Evolutionary conservation across 371 early-diverging fungal genomes (phyloP).

Genomic region (Fennellomyces sp.): DNA sequence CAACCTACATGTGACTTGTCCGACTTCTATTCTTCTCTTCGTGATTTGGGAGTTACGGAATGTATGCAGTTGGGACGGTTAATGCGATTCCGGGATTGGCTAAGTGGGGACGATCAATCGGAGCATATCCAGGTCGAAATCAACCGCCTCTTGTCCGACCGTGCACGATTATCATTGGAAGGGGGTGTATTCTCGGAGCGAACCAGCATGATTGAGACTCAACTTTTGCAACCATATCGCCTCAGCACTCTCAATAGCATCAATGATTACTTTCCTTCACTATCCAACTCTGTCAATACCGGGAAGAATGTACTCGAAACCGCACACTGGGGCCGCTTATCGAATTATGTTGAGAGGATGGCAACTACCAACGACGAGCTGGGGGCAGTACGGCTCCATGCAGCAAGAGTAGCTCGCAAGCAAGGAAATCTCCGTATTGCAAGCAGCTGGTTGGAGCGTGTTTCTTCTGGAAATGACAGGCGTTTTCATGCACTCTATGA

Average conservation of each 20-base stretch:
- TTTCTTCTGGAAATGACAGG: slow-evolving; percentile 6
- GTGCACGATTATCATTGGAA: slow-evolving; percentile 21
- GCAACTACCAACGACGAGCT: background rate
- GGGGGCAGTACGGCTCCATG: slow-evolving; percentile 16
- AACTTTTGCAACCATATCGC: slow-evolving; percentile 22
- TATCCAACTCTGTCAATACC: background rate
- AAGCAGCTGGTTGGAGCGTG: slow-evolving; percentile 14
- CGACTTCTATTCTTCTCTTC: slow-evolving; percentile 20
- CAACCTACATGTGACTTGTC: slow-evolving; percentile 14
- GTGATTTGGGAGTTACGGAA: background rate
- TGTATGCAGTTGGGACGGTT: slow-evolving; percentile 19
- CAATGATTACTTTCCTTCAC: background rate
- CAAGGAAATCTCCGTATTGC: slow-evolving; percentile 30
- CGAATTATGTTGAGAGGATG: background rate
- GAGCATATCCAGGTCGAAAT: slow-evolving; percentile 5
- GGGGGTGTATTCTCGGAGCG: slow-evolving; percentile 18
- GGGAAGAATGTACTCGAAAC: slow-evolving; percentile 17
- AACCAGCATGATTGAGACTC: slow-evolving; percentile 27
- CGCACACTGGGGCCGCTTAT: slow-evolving; percentile 28
- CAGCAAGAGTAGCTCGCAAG: slow-evolving; percentile 34
- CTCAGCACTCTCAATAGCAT: slow-evolving; percentile 5
- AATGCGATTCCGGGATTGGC: slow-evolving; percentile 21
- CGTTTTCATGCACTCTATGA: slow-evolving; percentile 30
- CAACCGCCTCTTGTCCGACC: slow-evolving; percentile 2
- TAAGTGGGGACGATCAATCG: slow-evolving; percentile 3